Conservation (phyloP, 129 eudicot genomes). For the Oenanthe sinensis region DNA sequence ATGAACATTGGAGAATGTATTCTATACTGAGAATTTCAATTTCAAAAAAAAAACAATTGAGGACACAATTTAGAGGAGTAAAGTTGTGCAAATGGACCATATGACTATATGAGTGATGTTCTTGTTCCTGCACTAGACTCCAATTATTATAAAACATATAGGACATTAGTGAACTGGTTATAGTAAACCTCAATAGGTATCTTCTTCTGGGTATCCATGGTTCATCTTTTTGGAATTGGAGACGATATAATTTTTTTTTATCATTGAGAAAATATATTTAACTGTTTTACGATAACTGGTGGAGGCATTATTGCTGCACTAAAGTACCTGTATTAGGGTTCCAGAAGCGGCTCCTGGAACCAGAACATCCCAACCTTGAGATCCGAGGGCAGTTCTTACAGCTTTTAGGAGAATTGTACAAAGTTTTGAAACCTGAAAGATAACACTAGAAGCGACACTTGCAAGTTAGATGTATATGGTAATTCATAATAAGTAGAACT, state of each 20-base stretch:
- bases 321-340: conserved; percentile 65
- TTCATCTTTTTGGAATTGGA: not conserved
- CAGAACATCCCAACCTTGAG: conserved; percentile 96
- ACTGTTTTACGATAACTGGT: not conserved
- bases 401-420: conserved; percentile 80
- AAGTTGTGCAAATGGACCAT: not conserved
- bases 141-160: not conserved
- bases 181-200: not conserved
- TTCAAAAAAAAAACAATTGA: not conserved
- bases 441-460: conserved; percentile 34
- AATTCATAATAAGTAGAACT: not conserved
- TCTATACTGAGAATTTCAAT: not conserved
- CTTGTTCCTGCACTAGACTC: not conserved
- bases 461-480: conserved; percentile 17
- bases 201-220: not conserved
- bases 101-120: not conserved
- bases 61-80: not conserved
- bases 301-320: not conserved
- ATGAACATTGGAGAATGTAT: not conserved
- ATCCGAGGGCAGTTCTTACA: conserved; percentile 58
- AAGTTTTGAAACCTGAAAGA: conserved; percentile 94
- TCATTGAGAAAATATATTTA: not conserved
- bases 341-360: conserved; percentile 87
- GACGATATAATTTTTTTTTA: not conserved
- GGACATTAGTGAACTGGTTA: not conserved